Base-by-base conservation (phyloP, 305 asterid genomes). In the Fraxinus latifolia region DNA sequence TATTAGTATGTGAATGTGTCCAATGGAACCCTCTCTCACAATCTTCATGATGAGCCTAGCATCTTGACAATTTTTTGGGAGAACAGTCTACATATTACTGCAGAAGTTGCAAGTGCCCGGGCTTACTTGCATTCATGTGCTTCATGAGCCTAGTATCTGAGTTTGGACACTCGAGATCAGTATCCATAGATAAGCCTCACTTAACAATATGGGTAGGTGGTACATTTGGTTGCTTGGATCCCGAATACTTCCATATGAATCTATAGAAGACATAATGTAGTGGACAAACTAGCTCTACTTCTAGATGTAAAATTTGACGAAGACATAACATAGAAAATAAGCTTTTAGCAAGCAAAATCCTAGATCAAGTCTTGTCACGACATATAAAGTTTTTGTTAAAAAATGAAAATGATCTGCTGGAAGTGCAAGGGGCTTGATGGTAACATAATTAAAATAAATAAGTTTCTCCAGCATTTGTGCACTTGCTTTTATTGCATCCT, bases 221-320 rank as follows among this genome's bases (percentile, higher is more conserved):
- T 11, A 81, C 84, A 76, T 62, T 76, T 29, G 84, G 81, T 67
- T 25, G 68, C 84, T 9, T 83, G 37, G 86, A 76, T 77, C 86
- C 81, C 4, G 70, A 80, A 42, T 83, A 80, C 78, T 80, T 80
- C 14, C n/a, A 12, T 32, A 32, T 3, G 34, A 32, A 32, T 32
- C 34, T 32, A 3, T 32, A 0, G 34, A 32, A 32, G 34, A 32
- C 34, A 32, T 32, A 3, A 12, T 1, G 55, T 44, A 9, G 4
- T 11, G 14, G n/a, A 44, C 39, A 6, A 70, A 14, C 75, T 14
- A 70, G 12, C 42, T 73, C 29, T 23, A 17, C 29, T 17, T 36
- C 34, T 32, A 32, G 34, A 32, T 32, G 6, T 32, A 34, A 34
- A 34, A 0, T 6, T 34, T 34, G 39, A 5, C 39, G 39, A 34